Conservation (phyloP, 306 rosid species). For the Hylodesmum podocarpum region DNA sequence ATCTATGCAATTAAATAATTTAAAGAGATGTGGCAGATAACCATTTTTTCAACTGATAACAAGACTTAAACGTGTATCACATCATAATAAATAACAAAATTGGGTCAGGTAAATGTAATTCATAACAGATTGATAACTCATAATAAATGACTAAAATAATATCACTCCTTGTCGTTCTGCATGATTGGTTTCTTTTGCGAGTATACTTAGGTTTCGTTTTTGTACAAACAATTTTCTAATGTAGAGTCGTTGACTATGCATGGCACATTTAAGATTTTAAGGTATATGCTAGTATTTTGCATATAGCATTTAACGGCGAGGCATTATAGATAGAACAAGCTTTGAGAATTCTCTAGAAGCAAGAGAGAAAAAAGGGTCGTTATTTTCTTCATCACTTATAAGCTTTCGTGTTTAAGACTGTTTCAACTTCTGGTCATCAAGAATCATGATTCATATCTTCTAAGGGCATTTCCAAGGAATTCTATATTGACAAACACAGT, state of each 20-base stretch:
- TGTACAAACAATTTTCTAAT: background rate
- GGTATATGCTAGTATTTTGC: slow-evolving; percentile 8
- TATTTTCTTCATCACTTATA: background rate
- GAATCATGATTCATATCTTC: background rate
- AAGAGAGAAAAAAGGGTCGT: background rate
- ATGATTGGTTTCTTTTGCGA: background rate
- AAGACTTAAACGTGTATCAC: background rate
- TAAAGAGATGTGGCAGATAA: background rate
- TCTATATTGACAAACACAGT: too few species aligned
- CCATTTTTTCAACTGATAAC: background rate
- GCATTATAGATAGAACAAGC: background rate
- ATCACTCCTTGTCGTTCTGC: background rate
- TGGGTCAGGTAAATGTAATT: background rate
- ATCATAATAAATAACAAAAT: background rate
- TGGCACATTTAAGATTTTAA: background rate
- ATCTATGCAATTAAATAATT: background rate
- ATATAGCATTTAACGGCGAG: background rate
- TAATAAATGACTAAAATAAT: background rate
- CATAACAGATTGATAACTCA: background rate
- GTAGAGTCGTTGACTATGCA: background rate
- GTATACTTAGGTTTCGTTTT: background rate
- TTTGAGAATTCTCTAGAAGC: background rate
- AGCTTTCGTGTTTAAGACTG: background rate
- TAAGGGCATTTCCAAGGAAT: too few species aligned
- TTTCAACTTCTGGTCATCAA: background rate